Evolutionary conservation across 2,329 filamentous ascomycete genomes (phyloP).

Genomic region (Claviceps sp.): DNA sequence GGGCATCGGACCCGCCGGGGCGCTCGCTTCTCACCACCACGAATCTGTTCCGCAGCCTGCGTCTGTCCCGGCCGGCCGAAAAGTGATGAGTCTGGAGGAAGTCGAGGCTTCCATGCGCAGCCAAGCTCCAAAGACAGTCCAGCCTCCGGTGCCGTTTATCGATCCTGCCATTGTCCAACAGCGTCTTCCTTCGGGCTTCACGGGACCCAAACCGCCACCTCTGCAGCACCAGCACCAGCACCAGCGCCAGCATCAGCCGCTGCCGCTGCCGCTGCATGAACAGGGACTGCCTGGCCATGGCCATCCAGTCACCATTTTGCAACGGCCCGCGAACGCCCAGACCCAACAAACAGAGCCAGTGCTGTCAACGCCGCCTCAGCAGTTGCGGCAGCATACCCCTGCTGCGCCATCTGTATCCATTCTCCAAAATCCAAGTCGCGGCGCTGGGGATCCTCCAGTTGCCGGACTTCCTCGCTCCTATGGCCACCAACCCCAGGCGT

Average conservation of each 20-base stretch:
- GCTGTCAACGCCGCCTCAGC: constrained; percentile 12
- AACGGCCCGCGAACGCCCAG: constrained; percentile 34
- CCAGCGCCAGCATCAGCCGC: constrained; percentile 15
- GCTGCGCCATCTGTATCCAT: constrained; percentile 57
- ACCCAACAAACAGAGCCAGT: constrained; percentile 15
- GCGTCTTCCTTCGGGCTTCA: constrained; percentile 11
- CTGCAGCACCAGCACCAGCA: constrained; percentile 18
- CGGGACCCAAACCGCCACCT: constrained; percentile 9
- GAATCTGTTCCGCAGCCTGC: constrained; percentile 12
- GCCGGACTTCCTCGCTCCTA: constrained; percentile 23
- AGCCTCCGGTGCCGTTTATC: constrained; percentile 19
- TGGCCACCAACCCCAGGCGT: constrained; percentile 38
- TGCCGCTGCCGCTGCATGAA: constrained; percentile 13
- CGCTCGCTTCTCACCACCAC: constrained; percentile 18
- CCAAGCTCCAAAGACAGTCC: constrained; percentile 42
- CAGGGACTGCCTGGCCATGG: constrained; percentile 24
- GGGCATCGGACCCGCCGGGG: constrained; percentile 54
- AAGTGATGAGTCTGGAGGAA: constrained; percentile 92
- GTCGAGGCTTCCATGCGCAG: constrained; percentile 85
- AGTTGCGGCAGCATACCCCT: constrained; percentile 19
- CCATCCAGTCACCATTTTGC: constrained; percentile 41
- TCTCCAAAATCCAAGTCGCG: constrained; percentile 63
- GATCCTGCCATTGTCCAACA: constrained; percentile 18
- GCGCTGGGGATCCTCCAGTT: constrained; percentile 33
- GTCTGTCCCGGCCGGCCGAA: constrained; percentile 36